Evolutionary conservation across 129 eudicot species (phyloP).

Genomic region (Mikania micrantha): DNA sequence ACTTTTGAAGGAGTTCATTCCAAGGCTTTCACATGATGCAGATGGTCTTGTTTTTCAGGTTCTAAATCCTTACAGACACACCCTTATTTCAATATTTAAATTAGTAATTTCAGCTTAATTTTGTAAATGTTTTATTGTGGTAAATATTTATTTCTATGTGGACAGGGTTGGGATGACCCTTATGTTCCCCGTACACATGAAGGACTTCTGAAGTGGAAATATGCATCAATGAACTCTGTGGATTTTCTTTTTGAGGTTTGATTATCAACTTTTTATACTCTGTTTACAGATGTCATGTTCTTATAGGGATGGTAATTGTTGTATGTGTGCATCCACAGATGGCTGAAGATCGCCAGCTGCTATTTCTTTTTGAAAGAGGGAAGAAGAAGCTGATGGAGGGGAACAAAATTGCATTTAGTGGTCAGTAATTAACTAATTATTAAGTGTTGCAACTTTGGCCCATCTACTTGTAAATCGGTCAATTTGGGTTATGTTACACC

Average conservation of each 20-base stretch:
- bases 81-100: neutral
- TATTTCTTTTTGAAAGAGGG: conserved; percentile 80
- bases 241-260: conserved; percentile 94
- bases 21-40: conserved; percentile 91
- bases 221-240: conserved; percentile 89
- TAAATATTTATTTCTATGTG: conserved; percentile 4
- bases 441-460: neutral
- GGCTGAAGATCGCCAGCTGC: conserved; percentile 58
- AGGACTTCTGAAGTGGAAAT: conserved; percentile 98
- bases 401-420: conserved; percentile 60
- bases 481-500: neutral
- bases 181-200: conserved; percentile 98
- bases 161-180: conserved; percentile 99
- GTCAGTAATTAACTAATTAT: conserved; percentile 34
- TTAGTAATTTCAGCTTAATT: neutral
- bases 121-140: neutral
- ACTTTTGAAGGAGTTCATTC: conserved; percentile 88
- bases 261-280: neutral
- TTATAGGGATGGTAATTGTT: neutral
- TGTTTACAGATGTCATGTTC: neutral
- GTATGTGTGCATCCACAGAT: conserved; percentile 37
- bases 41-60: conserved; percentile 99
- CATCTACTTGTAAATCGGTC: neutral
- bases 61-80: neutral
- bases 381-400: conserved; percentile 90